Conservation (phyloP, 139 green algal species). For the Volvox africanus region DNA sequence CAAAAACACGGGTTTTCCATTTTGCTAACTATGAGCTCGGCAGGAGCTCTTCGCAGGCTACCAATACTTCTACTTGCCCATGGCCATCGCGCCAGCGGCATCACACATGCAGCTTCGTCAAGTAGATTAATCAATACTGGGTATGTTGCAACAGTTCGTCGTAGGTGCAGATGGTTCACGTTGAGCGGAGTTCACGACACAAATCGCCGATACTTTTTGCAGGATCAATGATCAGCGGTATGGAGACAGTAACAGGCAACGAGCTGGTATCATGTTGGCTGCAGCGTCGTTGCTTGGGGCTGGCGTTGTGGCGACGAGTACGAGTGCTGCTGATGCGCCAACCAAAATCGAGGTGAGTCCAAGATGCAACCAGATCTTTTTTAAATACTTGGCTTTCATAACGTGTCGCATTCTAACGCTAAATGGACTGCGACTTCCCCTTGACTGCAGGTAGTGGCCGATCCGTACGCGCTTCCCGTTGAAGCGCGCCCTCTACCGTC, state of each 20-base stretch:
- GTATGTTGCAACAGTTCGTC: neutral
- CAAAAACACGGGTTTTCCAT: too few relatives aligned
- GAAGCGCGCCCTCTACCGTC: constrained; percentile 50
- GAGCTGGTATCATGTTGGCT: neutral
- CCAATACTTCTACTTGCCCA: neutral
- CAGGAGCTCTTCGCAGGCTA: constrained; percentile 13
- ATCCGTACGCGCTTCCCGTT: constrained; percentile 54
- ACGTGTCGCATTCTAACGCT: too few relatives aligned
- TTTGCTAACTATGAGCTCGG: constrained; percentile 11
- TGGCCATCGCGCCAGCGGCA: neutral
- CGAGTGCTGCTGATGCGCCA: constrained; percentile 3
- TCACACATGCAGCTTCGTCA: neutral
- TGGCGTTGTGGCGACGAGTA: neutral
- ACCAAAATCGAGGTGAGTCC: constrained; percentile 6
- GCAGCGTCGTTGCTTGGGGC: neutral
- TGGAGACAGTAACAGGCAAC: neutral
- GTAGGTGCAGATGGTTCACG: neutral
- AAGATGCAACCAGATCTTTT: too few relatives aligned
- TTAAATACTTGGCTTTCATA: too few relatives aligned
- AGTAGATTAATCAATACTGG: neutral
- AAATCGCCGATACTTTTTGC: neutral
- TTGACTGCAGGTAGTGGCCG: constrained; percentile 23
- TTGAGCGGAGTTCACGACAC: neutral
- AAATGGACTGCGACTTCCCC: too few relatives aligned
- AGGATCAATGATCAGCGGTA: neutral